Evolutionary conservation across 2,329 filamentous ascomycete species (phyloP), one percentile per base, ranked within the genome.

Genomic region (Ceratocystis albifundus): DNA sequence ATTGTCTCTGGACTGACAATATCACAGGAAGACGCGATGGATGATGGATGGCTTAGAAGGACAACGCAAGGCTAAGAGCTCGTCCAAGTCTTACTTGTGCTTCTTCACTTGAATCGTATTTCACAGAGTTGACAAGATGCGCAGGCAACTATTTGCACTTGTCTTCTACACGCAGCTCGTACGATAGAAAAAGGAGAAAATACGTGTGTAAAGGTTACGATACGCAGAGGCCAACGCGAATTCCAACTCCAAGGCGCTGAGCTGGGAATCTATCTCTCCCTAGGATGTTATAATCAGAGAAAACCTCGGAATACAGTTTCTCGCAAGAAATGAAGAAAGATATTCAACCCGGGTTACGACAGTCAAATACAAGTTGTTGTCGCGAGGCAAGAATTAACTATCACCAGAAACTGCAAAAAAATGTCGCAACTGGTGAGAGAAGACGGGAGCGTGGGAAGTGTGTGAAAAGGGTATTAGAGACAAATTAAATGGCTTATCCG

Each of bases 191-290:
- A 48, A 46, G 28, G 25, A 50, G 41, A 46, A 62, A 46, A 63
- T 63, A 63, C 61, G 61, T 63, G 61, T 63, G 61, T 30, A 48
- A 48, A 46, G 17, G 61, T 63, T 63, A 63, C 61, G 61, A 63
- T 63, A 46, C 36, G 44, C 20, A 30, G 25, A 59, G 55, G 32
- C 28, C 55, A 59, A 36, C 28, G 55, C 55, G 55, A 59, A 59
- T 15, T 17, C 28, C n/a, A 32, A 59, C 55, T 59, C 32, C 55
- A 15, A 32, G 15, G 17, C 55, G 55, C 32, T 59, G 55, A 59
- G 28, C 55, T 59, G 25, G 32, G 55, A 30, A 59, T 59, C 28
- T 59, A 32, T 59, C 28, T 36, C 48, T 20, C 20, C 20, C 48
- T 36, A 30, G 17, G 55, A 20, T 30, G 8, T 59, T 59, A 59